Evolutionary conservation across 2,329 filamentous ascomycete genomes (phyloP).

Genomic region (Epichloe sylvatica): DNA sequence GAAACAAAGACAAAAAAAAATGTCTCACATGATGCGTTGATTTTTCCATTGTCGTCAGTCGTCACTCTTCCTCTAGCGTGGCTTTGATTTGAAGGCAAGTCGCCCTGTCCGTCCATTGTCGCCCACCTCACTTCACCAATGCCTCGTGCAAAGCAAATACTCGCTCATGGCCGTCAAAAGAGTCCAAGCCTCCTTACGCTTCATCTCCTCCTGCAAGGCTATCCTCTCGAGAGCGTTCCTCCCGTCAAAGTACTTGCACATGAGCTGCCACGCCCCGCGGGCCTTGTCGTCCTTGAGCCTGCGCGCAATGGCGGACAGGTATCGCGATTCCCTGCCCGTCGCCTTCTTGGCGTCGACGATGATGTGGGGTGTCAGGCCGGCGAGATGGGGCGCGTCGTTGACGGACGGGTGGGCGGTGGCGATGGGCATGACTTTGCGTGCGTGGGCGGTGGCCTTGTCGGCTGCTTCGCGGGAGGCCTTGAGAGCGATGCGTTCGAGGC

Average conservation of each 20-base stretch:
- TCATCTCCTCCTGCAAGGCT: slow-evolving; percentile 70
- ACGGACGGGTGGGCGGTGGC: slow-evolving; percentile 40
- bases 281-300: slow-evolving; percentile 43
- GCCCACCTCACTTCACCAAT: slow-evolving; percentile 40
- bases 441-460: slow-evolving; percentile 41
- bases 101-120: no score
- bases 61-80: no score
- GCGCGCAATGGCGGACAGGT: slow-evolving; percentile 44
- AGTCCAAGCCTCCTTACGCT: slow-evolving; percentile 66
- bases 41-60: no score
- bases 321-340: slow-evolving; percentile 63
- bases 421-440: slow-evolving; percentile 33
- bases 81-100: no score
- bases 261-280: slow-evolving; percentile 53
- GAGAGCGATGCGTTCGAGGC: slow-evolving; percentile 42
- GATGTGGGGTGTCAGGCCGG: slow-evolving; percentile 46
- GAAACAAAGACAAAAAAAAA: no score
- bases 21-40: no score
- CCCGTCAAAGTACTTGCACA: slow-evolving; percentile 82
- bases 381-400: slow-evolving; percentile 44
- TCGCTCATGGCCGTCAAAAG: slow-evolving; percentile 52
- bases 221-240: slow-evolving; percentile 74
- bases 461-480: slow-evolving; percentile 41
- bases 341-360: slow-evolving; percentile 69
- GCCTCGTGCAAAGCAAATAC: slow-evolving; percentile 51